Percentiles rank a stretch among this genome's conserved stretches.
Conservation (phyloP, 2,329 filamentous ascomycete genomes). For the Trichophyton rubrum region DNA sequence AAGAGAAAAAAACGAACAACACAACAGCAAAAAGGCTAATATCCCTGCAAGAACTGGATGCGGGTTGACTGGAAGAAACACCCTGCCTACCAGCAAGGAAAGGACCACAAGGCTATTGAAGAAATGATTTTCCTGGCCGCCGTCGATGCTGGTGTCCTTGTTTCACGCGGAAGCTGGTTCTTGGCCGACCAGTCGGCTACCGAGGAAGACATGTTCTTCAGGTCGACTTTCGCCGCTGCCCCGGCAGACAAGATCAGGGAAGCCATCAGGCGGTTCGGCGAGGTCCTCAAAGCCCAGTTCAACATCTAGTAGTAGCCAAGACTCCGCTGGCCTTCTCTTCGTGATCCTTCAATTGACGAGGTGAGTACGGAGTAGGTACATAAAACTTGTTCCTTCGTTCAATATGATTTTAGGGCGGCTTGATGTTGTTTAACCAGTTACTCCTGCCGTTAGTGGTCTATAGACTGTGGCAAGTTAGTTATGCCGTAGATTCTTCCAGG, state of each 20-base stretch:
- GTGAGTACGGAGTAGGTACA: neutral
- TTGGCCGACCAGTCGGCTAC: slow-evolving; percentile 53
- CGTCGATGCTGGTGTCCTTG: slow-evolving; percentile 63
- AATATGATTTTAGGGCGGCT: neutral
- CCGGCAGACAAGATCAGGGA: slow-evolving; percentile 56
- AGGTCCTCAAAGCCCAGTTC: slow-evolving; percentile 55
- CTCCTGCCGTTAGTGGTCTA: neutral
- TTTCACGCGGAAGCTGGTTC: slow-evolving; percentile 87
- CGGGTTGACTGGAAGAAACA: slow-evolving; percentile 36
- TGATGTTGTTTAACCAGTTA: neutral
- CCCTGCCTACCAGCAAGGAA: slow-evolving; percentile 27
- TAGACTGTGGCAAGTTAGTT: neutral
- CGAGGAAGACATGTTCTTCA: slow-evolving; percentile 63
- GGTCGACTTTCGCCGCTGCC: slow-evolving; percentile 79
- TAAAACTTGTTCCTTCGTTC: neutral
- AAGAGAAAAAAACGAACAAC: neutral
- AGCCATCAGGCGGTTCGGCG: slow-evolving; percentile 63
- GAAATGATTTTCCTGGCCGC: slow-evolving; percentile 71
- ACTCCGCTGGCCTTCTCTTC: too few relatives aligned
- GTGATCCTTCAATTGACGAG: neutral
- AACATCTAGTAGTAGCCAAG: neutral
- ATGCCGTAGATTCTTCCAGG: neutral
- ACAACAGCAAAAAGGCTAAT: neutral
- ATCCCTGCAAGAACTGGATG: slow-evolving; percentile 32
- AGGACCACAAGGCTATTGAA: slow-evolving; percentile 48